Base-by-base conservation (phyloP, 2,329 filamentous ascomycete species). In the Exophiala alcalophila region DNA sequence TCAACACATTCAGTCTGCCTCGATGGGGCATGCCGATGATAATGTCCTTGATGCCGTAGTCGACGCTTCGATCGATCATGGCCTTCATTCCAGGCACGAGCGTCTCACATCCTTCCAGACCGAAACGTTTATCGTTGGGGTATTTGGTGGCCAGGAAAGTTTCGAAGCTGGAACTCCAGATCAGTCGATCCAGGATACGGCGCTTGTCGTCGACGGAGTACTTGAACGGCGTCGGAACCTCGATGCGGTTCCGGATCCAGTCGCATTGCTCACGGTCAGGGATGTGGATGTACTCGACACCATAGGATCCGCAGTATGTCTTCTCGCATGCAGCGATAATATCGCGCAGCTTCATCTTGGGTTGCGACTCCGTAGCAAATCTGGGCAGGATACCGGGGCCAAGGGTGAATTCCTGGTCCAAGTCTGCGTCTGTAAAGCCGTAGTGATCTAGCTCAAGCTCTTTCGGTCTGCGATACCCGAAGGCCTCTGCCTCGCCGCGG, bases 1-100 rank as follows among this genome's bases (percentile, higher is more conserved):
- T 94, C 52, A 98, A 81, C 39, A 98, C 89, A 63, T 98, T 98
- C 53, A 98, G 81, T 75, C 92, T 88, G 62, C 92, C 92, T 80
- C 92, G 89, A 69, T 98, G 92, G 56, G 92, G 92, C 92, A 98
- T 98, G 61, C 92, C 92, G 61, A 98, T 98, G 62, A 98, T 86
- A 59, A 98, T 97, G 63, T 98, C 92, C 76, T 97, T 97, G 62
- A 98, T 86, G 47, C 92, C 92, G 61, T 95, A 95, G 65, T 98
- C 92, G 57, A 98, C 92, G 63, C 90, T 96, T 62, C 92, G 86
- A 69, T 98, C 92, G 55, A 98, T 98, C 52, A 98, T 74, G 40
- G 92, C 92, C 77, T 98, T 98, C 92, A 98, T 98, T 66, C 92
- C 92, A 19, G 92, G 92, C 46, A 98, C 94, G 55, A 98, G 78